Base-by-base conservation (phyloP, 2,329 filamentous ascomycete genomes). In the Fusarium graminum region DNA sequence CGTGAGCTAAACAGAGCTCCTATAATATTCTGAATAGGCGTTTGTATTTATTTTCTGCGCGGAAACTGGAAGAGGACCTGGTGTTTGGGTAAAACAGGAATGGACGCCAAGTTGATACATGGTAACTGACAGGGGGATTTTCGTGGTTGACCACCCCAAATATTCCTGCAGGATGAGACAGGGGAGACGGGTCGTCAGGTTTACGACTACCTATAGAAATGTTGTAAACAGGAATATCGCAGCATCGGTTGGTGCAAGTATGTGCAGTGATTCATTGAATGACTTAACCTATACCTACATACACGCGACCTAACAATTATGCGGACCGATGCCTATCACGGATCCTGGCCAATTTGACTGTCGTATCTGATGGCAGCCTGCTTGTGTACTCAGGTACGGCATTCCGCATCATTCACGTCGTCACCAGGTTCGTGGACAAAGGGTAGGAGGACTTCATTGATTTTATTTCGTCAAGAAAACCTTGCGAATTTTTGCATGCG, bases 381-480 rank as follows among this genome's bases (percentile, higher is more conserved):
- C 16, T 8, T 9, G n/a, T n/a, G 16, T n/a, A 5, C 34, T 36
- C n/a, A 6, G n/a, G n/a, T 9, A n/a, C n/a, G 34, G n/a, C 34
- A 16, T 36, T 36, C n/a, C n/a, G 16, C 16, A n/a, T 36, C 16
- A 53, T 39, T 62, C 52, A 60, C 51, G 25, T 58, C 9, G n/a
- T 42, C 47, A n/a, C 38, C 26, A 34, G 19, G 22, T 49, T 50
- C 44, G 52, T 42, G 47, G 40, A 43, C 38, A 16, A 34, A 29
- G 50, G 47, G 64, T 67, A 69, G 59, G 68, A 72, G 72, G 67
- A 72, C 70, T 73, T 74, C 69, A 73, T 75, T 76, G 69, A 74
- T 74, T 77, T 76, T 73, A 74, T 74, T 78, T 76, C 74, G 72
- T 76, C 76, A 78, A 76, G 73, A 74, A 72, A 74, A 67, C 69